Base-by-base conservation (phyloP, 495 filamentous ascomycete genomes). In the Polyplosphaeria fusca region DNA sequence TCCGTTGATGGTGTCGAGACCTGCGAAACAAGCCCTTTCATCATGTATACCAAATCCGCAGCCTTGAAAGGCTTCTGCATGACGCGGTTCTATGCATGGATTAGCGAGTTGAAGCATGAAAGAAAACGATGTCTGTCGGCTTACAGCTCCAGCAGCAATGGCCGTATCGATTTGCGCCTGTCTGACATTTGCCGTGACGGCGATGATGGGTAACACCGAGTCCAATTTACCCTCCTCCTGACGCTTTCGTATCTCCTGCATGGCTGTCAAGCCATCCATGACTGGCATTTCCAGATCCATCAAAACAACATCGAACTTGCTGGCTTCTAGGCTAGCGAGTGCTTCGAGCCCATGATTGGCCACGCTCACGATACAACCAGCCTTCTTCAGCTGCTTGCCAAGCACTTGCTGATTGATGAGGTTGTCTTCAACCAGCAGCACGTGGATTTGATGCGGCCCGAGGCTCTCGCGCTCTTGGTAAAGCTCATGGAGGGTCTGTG, bases 251-350 rank as follows among this genome's bases (percentile, higher is more conserved):
- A 93, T 88, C 50, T 77, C 75, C 30, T 71, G 68, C 25, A 86
- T 83, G 44, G 86, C 86, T 16, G 80, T 81, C 19, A 85, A 79
- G 3, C 88, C 88, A 65, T 91, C 82, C 81, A 90, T 87, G 18
- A 91, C 71, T 0, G 88, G 88, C 88, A 91, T 91, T 64, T 91
- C 86, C 44, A 88, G 81, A 63, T 93, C 88, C 86, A 89, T 90
- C 2, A 91, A 71, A 16, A 91, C 82, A 39, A 90, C 79, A 45
- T 80, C 79, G 14, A 88, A 65, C 42, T 43, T 52, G 30, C 25
- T 61, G 20, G 70, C 48, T 35, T 58, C 61, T 19, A 83, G 68
- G n/a, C 70, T 58, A 5, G 85, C 80, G 3, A 91, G 71, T 16
- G 84, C 86, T 61, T 90, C 87, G 32, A 78, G 70, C 19, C 88